Evolutionary conservation across 1,139 yeast species (phyloP).

Genomic region (Candida freyschussii): DNA sequence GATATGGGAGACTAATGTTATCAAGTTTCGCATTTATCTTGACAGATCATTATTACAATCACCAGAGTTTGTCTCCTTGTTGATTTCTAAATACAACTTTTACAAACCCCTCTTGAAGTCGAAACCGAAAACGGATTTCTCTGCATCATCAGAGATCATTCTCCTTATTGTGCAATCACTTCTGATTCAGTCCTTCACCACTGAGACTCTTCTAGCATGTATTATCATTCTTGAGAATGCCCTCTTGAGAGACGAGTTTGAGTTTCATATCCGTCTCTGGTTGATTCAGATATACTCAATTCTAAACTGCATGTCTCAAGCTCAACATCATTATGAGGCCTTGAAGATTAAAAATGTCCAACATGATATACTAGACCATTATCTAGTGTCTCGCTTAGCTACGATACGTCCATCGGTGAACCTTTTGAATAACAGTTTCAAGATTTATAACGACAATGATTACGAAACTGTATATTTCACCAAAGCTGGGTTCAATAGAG

Average conservation of each 20-base stretch:
- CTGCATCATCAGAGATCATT: constrained; percentile 59
- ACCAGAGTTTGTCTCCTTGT: constrained; percentile 25
- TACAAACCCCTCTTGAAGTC: constrained; percentile 29
- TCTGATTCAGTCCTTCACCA: constrained; percentile 21
- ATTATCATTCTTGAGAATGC: constrained; percentile 46
- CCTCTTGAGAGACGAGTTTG: constrained; percentile 49
- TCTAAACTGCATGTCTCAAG: constrained; percentile 50
- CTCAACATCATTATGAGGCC: constrained; percentile 45
- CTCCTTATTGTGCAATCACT: constrained; percentile 41
- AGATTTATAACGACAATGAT: constrained; percentile 49
- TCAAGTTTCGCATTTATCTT: constrained; percentile 37
- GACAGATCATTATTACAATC: constrained; percentile 17
- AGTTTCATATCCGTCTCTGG: constrained; percentile 68
- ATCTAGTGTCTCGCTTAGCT: constrained; percentile 45
- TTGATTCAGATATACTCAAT: constrained; percentile 58
- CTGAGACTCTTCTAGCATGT: constrained; percentile 27
- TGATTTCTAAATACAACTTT: constrained; percentile 35
- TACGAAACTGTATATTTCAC: constrained; percentile 45
- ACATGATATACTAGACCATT: constrained; percentile 66
- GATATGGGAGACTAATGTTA: constrained; percentile 43
- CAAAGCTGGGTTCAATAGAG: constrained; percentile 46
- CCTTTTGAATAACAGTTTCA: constrained; percentile 14
- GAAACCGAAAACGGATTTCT: constrained; percentile 56
- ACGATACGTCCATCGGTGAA: constrained; percentile 34
- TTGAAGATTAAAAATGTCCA: constrained; percentile 75